These are phyloP conservation scores for Diaporthe vexans DNA, from an alignment of 2,329 filamentous ascomycete species.

Conservation along the genomic window DNA sequence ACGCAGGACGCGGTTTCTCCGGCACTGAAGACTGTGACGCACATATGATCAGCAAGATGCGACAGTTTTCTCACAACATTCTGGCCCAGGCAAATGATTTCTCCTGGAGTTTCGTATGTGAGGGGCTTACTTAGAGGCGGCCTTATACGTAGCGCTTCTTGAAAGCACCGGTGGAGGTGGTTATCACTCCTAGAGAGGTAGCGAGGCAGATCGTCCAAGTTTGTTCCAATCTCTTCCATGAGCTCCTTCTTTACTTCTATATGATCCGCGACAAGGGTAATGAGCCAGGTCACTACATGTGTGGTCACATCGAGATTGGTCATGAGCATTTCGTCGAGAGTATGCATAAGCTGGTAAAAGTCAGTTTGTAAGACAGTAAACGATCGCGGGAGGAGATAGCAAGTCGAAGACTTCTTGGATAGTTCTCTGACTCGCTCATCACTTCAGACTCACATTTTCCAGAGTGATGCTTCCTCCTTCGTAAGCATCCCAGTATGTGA, in stretches of 20 bases:
- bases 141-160: not conserved
- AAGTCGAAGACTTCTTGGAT: not conserved
- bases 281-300: slow-evolving; percentile 22
- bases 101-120: no score
- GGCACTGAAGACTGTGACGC: not conserved
- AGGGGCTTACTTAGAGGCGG: not conserved
- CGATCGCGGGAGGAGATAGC: not conserved
- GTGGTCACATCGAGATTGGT: slow-evolving; percentile 23
- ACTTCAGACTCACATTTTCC: not conserved
- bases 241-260: not conserved
- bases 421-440: not conserved
- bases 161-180: slow-evolving; percentile 18
- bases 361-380: no score
- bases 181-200: slow-evolving; percentile 12
- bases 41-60: not conserved
- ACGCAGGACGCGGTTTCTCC: not conserved
- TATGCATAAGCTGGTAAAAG: slow-evolving; percentile 30
- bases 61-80: no score
- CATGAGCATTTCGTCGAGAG: slow-evolving; percentile 27
- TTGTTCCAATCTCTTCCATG: not conserved
- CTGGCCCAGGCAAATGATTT: no score
- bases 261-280: slow-evolving; percentile 18
- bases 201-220: not conserved
- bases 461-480: not conserved
- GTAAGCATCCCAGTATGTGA: slow-evolving; percentile 2